Conservation (phyloP, 306 rosid genomes). For the Pyrus bretschneideri region DNA sequence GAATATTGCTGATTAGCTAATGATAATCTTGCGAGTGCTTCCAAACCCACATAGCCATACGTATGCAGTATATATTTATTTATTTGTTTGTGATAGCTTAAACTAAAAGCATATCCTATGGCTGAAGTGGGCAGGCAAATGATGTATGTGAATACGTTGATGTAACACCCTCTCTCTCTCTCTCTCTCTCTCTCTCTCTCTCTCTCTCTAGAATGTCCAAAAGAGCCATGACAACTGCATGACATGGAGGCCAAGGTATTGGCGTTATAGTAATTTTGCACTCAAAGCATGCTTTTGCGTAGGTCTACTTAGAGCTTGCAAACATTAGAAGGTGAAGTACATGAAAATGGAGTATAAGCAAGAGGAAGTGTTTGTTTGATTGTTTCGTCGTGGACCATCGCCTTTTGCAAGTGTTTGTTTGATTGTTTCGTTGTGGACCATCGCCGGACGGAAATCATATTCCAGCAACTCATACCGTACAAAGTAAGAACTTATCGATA, state of each 20-base stretch:
- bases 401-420: slow-evolving; percentile 16
- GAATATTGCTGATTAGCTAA: slow-evolving; percentile 2
- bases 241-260: slow-evolving; percentile 8
- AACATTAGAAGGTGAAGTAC: slow-evolving; percentile 5
- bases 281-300: slow-evolving; percentile 26
- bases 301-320: slow-evolving; percentile 14
- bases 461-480: no score
- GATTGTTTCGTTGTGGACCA: slow-evolving; percentile 1
- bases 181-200: no score
- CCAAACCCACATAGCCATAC: slow-evolving; percentile 1
- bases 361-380: slow-evolving; percentile 18
- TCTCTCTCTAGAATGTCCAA: slow-evolving; percentile 2
- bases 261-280: slow-evolving; percentile 16
- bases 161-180: not conserved
- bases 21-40: slow-evolving; percentile 4
- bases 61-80: no score
- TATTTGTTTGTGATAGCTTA: no score
- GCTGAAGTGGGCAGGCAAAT: slow-evolving; percentile 9
- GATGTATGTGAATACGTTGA: slow-evolving; percentile 8
- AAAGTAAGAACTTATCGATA: not conserved
- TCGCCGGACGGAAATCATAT: not conserved
- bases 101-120: not conserved
- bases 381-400: not conserved
- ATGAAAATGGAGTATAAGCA: slow-evolving; percentile 21
- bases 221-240: slow-evolving; percentile 10